phyloP scores from a whole-genome alignment of 257 asterid species.

The Ophiorrhiza pumila region DNA sequence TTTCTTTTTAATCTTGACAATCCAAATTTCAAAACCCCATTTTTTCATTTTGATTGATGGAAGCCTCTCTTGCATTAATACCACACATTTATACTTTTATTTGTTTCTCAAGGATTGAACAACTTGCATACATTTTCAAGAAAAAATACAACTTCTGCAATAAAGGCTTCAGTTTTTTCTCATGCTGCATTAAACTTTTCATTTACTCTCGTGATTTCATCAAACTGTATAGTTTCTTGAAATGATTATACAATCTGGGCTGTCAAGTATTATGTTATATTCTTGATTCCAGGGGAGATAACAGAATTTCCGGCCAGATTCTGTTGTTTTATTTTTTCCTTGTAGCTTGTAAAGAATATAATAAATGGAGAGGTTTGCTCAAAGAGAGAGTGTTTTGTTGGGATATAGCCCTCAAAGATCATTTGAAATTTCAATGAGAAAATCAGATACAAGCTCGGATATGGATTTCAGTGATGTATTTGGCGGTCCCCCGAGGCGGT shows the following conservation, averaged over 20 bases:
- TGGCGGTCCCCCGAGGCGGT: constrained; percentile 91
- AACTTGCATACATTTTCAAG: not conserved
- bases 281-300: not conserved
- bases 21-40: not conserved
- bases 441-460: constrained; percentile 26
- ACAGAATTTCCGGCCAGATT: constrained; percentile 45
- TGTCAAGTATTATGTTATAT: not conserved
- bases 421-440: constrained; percentile 19
- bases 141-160: not conserved
- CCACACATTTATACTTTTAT: constrained; percentile 7
- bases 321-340: constrained; percentile 6
- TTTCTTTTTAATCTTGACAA: not conserved
- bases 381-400: constrained; percentile 35
- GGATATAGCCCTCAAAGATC: constrained; percentile 28
- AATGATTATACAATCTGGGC: not conserved
- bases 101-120: not conserved
- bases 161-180: not conserved
- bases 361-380: constrained; percentile 53
- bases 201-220: constrained; percentile 1
- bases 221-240: not conserved
- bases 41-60: constrained; percentile 11
- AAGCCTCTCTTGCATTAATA: not conserved
- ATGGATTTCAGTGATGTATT: constrained; percentile 78
- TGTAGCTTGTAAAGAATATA: not conserved
- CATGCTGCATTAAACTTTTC: not conserved